Percentiles rank a stretch among this genome's conserved stretches.
Conservation (phyloP, 768 basidiomycete genomes). For the Lentinus brumalis region DNA sequence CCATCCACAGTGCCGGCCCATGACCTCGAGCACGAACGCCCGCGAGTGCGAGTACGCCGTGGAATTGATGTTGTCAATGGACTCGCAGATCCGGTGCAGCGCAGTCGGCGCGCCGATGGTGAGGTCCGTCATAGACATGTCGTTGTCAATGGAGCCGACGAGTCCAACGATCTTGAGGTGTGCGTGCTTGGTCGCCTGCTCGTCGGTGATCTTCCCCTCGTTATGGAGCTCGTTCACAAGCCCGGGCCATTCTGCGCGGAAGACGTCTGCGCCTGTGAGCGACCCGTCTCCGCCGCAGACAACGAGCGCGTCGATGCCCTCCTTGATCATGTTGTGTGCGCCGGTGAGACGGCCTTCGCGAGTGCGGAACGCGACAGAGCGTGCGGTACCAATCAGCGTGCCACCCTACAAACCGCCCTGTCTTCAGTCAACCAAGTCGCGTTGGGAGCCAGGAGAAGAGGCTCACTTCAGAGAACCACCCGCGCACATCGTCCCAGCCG, state of each 20-base stretch:
- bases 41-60: conserved; percentile 95
- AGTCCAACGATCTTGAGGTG: conserved; percentile 97
- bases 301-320: conserved; percentile 95
- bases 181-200: conserved; percentile 67
- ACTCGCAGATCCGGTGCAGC: conserved; percentile 94
- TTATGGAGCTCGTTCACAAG: conserved; percentile 69
- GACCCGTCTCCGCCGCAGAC: conserved; percentile 98
- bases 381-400: conserved; percentile 94
- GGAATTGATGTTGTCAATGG: conserved; percentile 97
- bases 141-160: conserved; percentile 98
- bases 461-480: conserved; percentile 87
- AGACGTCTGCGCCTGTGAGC: conserved; percentile 92
- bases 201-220: conserved; percentile 74
- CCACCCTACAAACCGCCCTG: conserved; percentile 60
- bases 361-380: conserved; percentile 82
- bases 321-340: conserved; percentile 89
- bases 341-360: conserved; percentile 86
- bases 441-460: neutral
- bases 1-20: conserved; percentile 99
- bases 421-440: conserved; percentile 1
- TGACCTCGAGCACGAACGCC: conserved; percentile 97
- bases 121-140: conserved; percentile 96
- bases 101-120: conserved; percentile 98
- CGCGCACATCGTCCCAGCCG: conserved; percentile 97
- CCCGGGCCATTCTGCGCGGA: conserved; percentile 93